Conservation (phyloP, 345 rosid genomes). For the Stellera chamaejasme region DNA sequence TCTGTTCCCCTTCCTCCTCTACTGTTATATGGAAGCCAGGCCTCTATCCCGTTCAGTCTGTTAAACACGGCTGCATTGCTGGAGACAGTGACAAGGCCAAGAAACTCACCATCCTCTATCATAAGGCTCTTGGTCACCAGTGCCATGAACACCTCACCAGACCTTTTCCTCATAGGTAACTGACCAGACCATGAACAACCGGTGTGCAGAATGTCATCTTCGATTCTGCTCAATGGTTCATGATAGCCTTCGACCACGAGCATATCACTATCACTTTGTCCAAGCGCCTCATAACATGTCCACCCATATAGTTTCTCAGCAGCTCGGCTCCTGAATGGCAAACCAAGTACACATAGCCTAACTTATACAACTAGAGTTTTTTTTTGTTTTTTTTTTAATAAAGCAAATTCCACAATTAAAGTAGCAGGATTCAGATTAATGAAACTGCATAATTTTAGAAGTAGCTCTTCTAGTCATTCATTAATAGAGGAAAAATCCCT, state of each 20-base stretch:
- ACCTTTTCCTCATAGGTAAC: conserved; percentile 67
- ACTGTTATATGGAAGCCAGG: conserved; percentile 9
- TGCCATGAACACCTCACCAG: conserved; percentile 67
- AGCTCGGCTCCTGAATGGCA: conserved; percentile 57
- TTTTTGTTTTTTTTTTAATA: too few relatives aligned
- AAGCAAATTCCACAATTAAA: not conserved
- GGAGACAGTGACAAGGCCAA: conserved; percentile 62
- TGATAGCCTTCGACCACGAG: conserved; percentile 54
- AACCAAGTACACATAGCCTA: not conserved
- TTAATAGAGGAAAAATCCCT: not conserved
- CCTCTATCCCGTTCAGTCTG: conserved; percentile 19
- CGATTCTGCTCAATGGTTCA: conserved; percentile 28
- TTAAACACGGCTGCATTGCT: conserved; percentile 59
- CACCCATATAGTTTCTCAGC: conserved; percentile 82
- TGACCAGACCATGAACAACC: conserved; percentile 82
- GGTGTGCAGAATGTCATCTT: conserved; percentile 27
- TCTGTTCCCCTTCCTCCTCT: conserved; percentile 26
- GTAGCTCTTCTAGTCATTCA: not conserved
- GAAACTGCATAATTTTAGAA: too few relatives aligned
- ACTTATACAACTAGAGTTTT: not conserved
- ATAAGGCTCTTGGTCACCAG: conserved; percentile 58
- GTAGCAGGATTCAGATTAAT: too few relatives aligned
- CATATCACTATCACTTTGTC: conserved; percentile 39
- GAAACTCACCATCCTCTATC: conserved; percentile 56
- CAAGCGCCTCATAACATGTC: conserved; percentile 61